A percentile compares a stretch with the other conserved stretches of the same genome.
Conservation (phyloP, 352 stramenopile species). For the Phytophthora melonis region DNA sequence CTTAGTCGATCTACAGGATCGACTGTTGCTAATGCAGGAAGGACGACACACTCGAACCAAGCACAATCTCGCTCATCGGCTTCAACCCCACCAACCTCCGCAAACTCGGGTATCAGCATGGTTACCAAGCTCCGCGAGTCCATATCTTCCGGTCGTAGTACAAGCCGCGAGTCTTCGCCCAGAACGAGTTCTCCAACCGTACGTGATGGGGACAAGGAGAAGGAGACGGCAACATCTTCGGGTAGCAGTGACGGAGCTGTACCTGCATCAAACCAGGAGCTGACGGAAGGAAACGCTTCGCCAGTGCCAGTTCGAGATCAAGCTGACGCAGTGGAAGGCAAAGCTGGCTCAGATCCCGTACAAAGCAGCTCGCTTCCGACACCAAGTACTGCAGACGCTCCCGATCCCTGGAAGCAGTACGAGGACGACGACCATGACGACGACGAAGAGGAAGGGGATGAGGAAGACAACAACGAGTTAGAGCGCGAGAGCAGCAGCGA, state of each 20-base stretch:
- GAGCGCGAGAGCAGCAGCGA: slow-evolving; percentile 22
- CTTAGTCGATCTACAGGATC: slow-evolving; percentile 5
- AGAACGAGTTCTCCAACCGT: slow-evolving; percentile 1
- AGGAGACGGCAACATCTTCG: background rate
- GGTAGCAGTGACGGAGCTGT: background rate
- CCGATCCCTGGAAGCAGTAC: slow-evolving; percentile 44
- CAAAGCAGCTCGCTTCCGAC: background rate
- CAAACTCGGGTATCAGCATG: slow-evolving; percentile 43
- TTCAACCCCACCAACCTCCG: slow-evolving; percentile 18
- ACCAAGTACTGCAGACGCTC: background rate
- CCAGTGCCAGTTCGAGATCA: background rate
- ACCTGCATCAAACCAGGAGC: slow-evolving; percentile 11
- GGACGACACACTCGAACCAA: slow-evolving; percentile 1
- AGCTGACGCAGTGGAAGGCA: background rate
- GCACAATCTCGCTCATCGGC: background rate
- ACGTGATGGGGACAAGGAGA: background rate
- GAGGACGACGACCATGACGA: slow-evolving; percentile 30
- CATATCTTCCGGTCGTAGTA: slow-evolving; percentile 51
- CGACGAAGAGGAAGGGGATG: slow-evolving; percentile 25
- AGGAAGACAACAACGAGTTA: slow-evolving; percentile 37
- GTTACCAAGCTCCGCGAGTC: slow-evolving; percentile 64
- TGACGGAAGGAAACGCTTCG: background rate
- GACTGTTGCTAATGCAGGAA: background rate
- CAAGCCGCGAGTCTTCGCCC: slow-evolving; percentile 20
- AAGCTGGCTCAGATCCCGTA: background rate